Base-by-base conservation (phyloP, 2,329 filamentous ascomycete genomes). In the Aspergillus quadrilineatus region DNA sequence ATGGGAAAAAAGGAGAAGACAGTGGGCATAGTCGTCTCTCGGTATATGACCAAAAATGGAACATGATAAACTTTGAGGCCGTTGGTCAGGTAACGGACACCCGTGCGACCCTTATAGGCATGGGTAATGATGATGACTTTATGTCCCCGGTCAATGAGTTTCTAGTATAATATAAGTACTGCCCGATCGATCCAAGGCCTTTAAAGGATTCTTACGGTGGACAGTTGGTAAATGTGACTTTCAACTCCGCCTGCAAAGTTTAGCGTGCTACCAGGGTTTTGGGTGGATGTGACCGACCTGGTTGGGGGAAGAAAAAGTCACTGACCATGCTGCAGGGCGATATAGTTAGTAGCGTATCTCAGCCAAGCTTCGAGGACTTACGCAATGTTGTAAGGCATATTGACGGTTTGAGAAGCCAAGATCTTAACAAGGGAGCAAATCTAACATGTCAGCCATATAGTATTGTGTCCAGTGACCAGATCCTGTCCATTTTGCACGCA, bases 241-340 rank as follows among this genome's bases (percentile, higher is more conserved):
- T 99, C 94, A 63, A 99, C 86, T 67, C 94, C 94, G 70, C 94
- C 83, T 82, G 44, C 4, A 48, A 37, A 50, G 14, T 39, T 67
- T 29, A 71, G 64, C 7, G 48, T 14, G 30, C 1, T 49, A 17
- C 6, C 4, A 2, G 6, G 9, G 10, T 7, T n/a, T 12, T 14
- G 17, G 42, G 26, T 36, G n/a, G 42, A 15, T 30, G 47, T 9
- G 22, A 53, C 74, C 52, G 71, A 81, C 80, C 92, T 51, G 94
- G 93, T 70, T 97, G 93, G 12, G 94, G 94, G 72, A 95, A 99
- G 86, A 99, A 99, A 83, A 96, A 97, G 81, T 99, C 94, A 83
- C 93, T 92, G 74, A 97, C 90, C 94, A 99, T 99, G 58, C 84
- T 86, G 63, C 22, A 55, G 34, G 42, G 28, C 8, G 57, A 34